Evolutionary conservation across 257 asterid genomes (phyloP).

Genomic region (Sherardia arvensis): DNA sequence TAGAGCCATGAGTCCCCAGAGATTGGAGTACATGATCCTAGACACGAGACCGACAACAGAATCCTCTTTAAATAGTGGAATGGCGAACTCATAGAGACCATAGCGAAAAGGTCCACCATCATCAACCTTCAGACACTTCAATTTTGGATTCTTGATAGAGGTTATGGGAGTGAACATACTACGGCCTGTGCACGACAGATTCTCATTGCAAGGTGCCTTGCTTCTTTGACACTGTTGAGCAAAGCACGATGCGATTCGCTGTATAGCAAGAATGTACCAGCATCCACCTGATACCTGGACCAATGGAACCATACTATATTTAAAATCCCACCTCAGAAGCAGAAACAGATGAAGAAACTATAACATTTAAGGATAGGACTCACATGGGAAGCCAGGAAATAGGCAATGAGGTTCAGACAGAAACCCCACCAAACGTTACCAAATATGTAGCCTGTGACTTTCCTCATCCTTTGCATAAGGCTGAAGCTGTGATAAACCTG

Average conservation of each 20-base stretch:
- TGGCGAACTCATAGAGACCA: slow-evolving; percentile 14
- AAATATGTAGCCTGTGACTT: slow-evolving; percentile 23
- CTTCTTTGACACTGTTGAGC: not conserved
- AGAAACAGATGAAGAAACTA: not conserved
- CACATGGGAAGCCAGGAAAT: slow-evolving; percentile 29
- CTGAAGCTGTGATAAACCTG: slow-evolving; percentile 15
- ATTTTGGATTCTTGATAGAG: slow-evolving; percentile 6
- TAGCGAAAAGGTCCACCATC: slow-evolving; percentile 13
- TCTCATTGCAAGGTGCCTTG: not conserved
- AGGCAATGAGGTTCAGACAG: slow-evolving; percentile 21
- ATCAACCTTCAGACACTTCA: slow-evolving; percentile 11
- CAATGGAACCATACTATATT: not conserved
- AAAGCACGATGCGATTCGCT: slow-evolving; percentile 17
- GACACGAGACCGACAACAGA: slow-evolving; percentile 3
- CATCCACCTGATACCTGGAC: slow-evolving; percentile 21
- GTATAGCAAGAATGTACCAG: slow-evolving; percentile 21
- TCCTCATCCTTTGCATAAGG: slow-evolving; percentile 15
- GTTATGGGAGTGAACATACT: not conserved
- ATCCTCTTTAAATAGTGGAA: slow-evolving; percentile 11
- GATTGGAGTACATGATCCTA: slow-evolving; percentile 21
- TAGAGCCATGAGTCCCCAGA: slow-evolving; percentile 36
- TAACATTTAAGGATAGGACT: not conserved
- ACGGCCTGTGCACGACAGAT: slow-evolving; percentile 1
- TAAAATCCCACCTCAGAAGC: not conserved
- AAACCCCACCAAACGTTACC: slow-evolving; percentile 35